Evolutionary conservation across 805 yeast species (phyloP), one percentile per base, ranked within the genome.

Genomic region (Metschnikowia picachoensis): DNA sequence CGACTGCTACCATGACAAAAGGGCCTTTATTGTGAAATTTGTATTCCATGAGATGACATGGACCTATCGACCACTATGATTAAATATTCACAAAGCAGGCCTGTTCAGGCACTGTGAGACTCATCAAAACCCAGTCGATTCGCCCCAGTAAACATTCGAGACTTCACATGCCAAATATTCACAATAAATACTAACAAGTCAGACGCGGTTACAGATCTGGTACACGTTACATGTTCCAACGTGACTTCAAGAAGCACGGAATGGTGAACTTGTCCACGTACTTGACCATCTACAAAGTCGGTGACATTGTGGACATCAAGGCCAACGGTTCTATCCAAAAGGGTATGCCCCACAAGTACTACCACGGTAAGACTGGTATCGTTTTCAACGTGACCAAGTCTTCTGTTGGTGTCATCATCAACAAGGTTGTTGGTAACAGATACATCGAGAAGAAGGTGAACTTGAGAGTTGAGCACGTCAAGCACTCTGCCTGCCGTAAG

Each of bases 311-410:
- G 70, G 99, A 94, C 78, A 91, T 94, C 83, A 92, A 88, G 81
- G 99, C 95, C 76, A 94, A 94, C 76, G 97, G 97, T 83, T 82
- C 99, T 63, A 82, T 91, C 83, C 98, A 94, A 76, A 91, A 92
- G 86, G 97, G 98, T 88, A 89, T 94, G 97, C 99, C 99, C 76
- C 96, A 89, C 90, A 94, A 94, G 83, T 91, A 82, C 87, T 94
- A 94, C 97, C 97, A 94, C 84, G 99, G 99, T 79, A 94, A 91
- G 85, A 94, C 99, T 62, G 99, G 99, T 85, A 88, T 94, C 66
- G 83, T 94, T 61, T 94, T 83, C 96, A 94, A 94, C 85, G 95
- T 94, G 64, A 92, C 99, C 86, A 94, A 88, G 84, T 78, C 96
- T 57, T 80, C 99, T 59, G 98, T 94, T 60, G 99, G 99, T 86